Evolutionary conservation across 371 early-diverging fungal species (phyloP), one percentile per base, ranked within the genome.

Genomic region (Rhizopus stolonifer): DNA sequence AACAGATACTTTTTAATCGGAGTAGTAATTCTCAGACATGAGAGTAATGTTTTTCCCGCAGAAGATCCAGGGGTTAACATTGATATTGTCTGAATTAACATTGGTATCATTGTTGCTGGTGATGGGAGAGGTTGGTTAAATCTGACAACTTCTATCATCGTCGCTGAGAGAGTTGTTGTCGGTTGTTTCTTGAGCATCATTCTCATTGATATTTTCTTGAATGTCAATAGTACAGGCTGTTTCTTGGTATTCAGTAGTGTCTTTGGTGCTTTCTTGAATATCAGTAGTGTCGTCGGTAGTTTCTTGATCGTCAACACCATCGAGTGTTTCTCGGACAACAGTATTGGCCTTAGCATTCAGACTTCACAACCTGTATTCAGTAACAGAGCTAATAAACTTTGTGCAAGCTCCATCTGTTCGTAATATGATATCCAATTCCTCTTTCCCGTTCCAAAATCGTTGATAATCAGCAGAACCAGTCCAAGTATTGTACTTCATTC

Each of bases 401-500:
- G 36, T 36, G 36, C 6, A n/a, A 34, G 34, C 34, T 34, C 13
- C 24, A 25, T 44, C 45, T 45, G 25, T 26, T 26, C 26, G 23
- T 25, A 45, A 25, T 25, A 45, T 25, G 25, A 23, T 45, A 26
- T 26, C 5, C 26, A 26, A 45, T 25, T 23, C 45, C 25, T 1
- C 15, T 23, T 24, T 9, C 15, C 24, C 24, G 25, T n/a, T 26
- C 53, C 49, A 53, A 45, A 53, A 52, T 26, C 43, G 52, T 31
- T 29, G 29, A 36, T 59, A 57, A 36, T 57, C 33, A 24, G 57
- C 36, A 50, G 57, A 50, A 4, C 25, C 24, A 24, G 46, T 50
- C 57, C 50, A 57, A 6, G 38, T 34, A 21, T 49, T 57, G 51
- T 57, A 50, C 15, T 57, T 34, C n/a, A 19, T 31, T 23, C 14